phyloP scores from a whole-genome alignment of 495 filamentous ascomycete species.

The Emericellopsis terricola region DNA sequence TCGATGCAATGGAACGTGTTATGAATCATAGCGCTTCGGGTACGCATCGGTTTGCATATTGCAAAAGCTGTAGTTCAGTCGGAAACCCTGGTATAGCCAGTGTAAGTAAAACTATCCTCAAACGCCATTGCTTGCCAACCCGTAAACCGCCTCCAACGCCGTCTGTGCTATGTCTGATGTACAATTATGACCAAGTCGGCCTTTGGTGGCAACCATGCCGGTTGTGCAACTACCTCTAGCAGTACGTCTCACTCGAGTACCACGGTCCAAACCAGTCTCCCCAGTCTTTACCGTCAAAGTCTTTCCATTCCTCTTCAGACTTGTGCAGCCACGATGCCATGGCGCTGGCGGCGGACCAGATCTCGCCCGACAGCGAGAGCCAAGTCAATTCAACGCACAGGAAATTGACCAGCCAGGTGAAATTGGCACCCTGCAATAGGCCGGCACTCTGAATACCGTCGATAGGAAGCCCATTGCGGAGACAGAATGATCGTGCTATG shows the following conservation, averaged over 20 bases:
- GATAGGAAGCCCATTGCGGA: conserved; percentile 9
- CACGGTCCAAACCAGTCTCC: neutral
- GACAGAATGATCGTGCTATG: conserved; percentile 11
- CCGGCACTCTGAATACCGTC: conserved; percentile 7
- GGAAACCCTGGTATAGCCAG: too few relatives aligned
- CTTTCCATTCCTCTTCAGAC: conserved; percentile 15
- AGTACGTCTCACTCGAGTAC: neutral
- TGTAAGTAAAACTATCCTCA: too few relatives aligned
- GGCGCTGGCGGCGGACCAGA: conserved; percentile 10
- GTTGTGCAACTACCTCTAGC: neutral
- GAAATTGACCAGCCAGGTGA: conserved; percentile 10
- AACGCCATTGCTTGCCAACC: too few relatives aligned
- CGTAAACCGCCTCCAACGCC: too few relatives aligned
- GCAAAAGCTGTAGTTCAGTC: too few relatives aligned
- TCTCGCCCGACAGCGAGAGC: conserved; percentile 9
- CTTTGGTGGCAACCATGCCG: too few relatives aligned
- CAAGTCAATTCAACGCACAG: conserved; percentile 10
- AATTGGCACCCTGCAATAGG: conserved; percentile 7
- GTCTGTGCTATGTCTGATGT: too few relatives aligned
- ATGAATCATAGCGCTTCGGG: too few relatives aligned
- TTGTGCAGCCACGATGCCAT: conserved; percentile 11
- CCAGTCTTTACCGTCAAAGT: neutral
- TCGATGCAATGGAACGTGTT: too few relatives aligned
- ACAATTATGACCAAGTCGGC: too few relatives aligned
- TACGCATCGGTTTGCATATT: too few relatives aligned